Evolutionary conservation across 805 yeast genomes (phyloP), one percentile per base, ranked within the genome.

Genomic region (Ogataea paraovalis): DNA sequence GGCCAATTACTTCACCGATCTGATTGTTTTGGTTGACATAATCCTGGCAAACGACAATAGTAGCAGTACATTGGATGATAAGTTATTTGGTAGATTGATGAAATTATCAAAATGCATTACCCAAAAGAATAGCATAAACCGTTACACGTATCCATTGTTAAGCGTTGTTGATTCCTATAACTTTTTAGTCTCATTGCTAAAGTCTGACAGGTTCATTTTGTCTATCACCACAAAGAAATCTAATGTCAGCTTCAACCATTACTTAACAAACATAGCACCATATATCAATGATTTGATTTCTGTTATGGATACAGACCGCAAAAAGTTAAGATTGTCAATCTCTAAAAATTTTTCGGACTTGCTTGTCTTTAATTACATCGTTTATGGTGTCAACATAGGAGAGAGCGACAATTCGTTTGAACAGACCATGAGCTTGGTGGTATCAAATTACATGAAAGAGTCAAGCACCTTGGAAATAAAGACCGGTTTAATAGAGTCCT

Each of bases 1-100:
- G 23, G 69, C 71, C 0, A 62, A 58, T 43, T 68, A 66, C 44
- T 60, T 67, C 39, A 58, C 64, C 4, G 67, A 64, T 47, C 49
- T 64, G 54, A 52, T 60, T 5, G 47, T 58, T 33, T 50, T 67
- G 30, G 52, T 61, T 10, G 67, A 66, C 45, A 56, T 63, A 9
- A 57, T 68, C 5, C 44, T 65, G 14, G 52, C 58, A 1, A 57
- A 54, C 39, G 70, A 64, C 45, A 58, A 57, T 33, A 57, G 60
- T 33, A 58, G 58, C 41, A 54, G 55, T 27, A 54, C 59, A 14
- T 38, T 67, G 36, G 68, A 62, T 42, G 64, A 58, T 19, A 68
- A 66, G 51, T 46, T 62, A 7, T 60, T 56, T 37, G 49, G 48
- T 1, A 65, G 71, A 47, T 51, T 68, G 14, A 20, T 65, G 25